Evolutionary conservation across 2,329 filamentous ascomycete genomes (phyloP), one percentile per base, ranked within the genome.

Genomic region (Fusarium sp.): DNA sequence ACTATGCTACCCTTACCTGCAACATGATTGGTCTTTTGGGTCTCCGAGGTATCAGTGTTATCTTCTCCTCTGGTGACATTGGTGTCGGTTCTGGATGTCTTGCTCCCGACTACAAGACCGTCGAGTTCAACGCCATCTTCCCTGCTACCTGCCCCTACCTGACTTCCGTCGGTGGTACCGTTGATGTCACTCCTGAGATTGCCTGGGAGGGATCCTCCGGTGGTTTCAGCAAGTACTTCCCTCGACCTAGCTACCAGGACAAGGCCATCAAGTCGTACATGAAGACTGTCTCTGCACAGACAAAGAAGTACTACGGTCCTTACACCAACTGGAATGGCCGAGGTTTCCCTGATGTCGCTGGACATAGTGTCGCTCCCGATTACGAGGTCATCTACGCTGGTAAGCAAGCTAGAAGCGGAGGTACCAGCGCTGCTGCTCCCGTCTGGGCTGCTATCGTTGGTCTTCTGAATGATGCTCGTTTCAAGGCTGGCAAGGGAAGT

Each of bases 121-220:
- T 70, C 29, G 71, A 74, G 52, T 75, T 78, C 58, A 78, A 75
- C 31, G 82, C 74, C 80, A 83, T 75, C 64, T 79, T 16, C 77
- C 79, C 54, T 77, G 84, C 21, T 52, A 66, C 26, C 81, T 86
- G 73, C 81, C 69, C 85, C 77, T 23, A 83, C 69, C 75, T 87
- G 21, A 86, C 84, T 1, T 80, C 83, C 6, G 84, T 88, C 2
- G 85, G 86, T 23, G 85, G 84, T 12, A 87, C 86, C 0, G 77
- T 81, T 3, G 83, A 85, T 68, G 77, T 79, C 43, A 83, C 84
- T 13, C 83, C 83, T 62, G 80, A 84, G 67, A 77, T 74, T 6
- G 81, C 77, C 8, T 79, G 82, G 20, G 81, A 79, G 3, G 83
- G 84, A 69, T 81, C 81, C 44, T 82, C 80, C 2, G 83, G 82